phyloP scores from a whole-genome alignment of 352 stramenopile species.

The Achlya hypogyna region DNA sequence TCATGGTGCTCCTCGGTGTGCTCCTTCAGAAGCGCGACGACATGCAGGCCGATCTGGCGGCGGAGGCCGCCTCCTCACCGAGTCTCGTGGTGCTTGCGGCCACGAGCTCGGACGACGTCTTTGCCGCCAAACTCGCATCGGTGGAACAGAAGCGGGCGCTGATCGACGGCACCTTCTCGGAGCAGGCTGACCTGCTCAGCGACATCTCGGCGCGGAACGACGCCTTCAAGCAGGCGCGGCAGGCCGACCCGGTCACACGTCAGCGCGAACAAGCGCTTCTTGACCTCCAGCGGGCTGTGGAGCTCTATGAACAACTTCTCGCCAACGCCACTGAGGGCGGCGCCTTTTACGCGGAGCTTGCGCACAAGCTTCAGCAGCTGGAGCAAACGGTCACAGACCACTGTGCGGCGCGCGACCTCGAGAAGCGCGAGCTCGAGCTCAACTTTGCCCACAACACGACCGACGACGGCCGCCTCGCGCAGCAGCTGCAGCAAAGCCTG shows the following conservation, averaged over 20 bases:
- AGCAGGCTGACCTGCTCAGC: constrained; percentile 35
- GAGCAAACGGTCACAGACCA: constrained; percentile 69
- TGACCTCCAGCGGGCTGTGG: constrained; percentile 50
- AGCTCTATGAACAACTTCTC: constrained; percentile 66
- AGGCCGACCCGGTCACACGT: constrained; percentile 41
- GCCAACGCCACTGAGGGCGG: constrained; percentile 61
- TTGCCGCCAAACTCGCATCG: constrained; percentile 48
- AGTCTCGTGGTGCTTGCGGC: neutral
- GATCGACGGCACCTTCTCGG: constrained; percentile 37
- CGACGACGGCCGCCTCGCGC: neutral
- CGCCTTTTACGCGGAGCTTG: constrained; percentile 56
- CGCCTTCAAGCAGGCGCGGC: constrained; percentile 49
- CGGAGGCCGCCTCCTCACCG: neutral
- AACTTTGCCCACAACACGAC: constrained; percentile 26
- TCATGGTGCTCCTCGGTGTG: constrained; percentile 10
- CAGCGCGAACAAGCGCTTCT: constrained; percentile 53
- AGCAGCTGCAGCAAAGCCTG: neutral
- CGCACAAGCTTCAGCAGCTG: constrained; percentile 42
- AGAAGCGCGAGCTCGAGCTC: constrained; percentile 65
- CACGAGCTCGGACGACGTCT: neutral
- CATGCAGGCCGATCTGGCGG: constrained; percentile 5
- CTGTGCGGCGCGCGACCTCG: constrained; percentile 51
- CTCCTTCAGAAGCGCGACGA: constrained; percentile 14
- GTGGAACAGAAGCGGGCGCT: constrained; percentile 49
- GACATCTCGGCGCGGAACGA: constrained; percentile 38